These are phyloP conservation scores for Geotrichum europaeum DNA, from an alignment of 1,139 yeast species.

Conservation along the genomic window DNA sequence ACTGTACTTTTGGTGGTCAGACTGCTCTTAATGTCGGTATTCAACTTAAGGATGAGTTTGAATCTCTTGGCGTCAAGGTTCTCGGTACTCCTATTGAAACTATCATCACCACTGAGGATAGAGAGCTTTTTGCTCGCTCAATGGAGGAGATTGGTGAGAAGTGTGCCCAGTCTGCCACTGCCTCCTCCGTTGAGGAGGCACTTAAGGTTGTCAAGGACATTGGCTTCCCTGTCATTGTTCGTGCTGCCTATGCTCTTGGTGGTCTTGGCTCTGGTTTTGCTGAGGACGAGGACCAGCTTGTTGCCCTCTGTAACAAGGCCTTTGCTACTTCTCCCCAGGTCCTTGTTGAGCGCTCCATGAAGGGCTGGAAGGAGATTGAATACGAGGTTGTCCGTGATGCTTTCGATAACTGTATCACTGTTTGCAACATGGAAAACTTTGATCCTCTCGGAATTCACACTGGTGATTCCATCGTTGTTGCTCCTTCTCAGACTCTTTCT, in stretches of 20 bases:
- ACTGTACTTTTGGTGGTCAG: slow-evolving; percentile 97
- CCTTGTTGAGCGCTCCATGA: slow-evolving; percentile 89
- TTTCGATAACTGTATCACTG: slow-evolving; percentile 95
- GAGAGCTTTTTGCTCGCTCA: slow-evolving; percentile 90
- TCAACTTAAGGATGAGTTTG: slow-evolving; percentile 91
- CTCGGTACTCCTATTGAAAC: slow-evolving; percentile 96
- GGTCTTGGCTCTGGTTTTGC: slow-evolving; percentile 99
- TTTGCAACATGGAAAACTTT: slow-evolving; percentile 98
- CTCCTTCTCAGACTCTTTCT: slow-evolving; percentile 94
- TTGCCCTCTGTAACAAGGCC: slow-evolving; percentile 81
- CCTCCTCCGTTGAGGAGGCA: slow-evolving; percentile 73
- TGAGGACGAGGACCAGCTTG: slow-evolving; percentile 76
- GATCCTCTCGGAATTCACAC: slow-evolving; percentile 98
- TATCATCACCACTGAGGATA: slow-evolving; percentile 92
- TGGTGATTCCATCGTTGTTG: slow-evolving; percentile 98
- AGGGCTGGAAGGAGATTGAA: slow-evolving; percentile 99
- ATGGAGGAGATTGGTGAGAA: slow-evolving; percentile 93
- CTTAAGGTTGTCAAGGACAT: slow-evolving; percentile 75
- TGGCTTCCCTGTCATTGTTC: slow-evolving; percentile 92
- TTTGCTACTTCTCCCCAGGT: slow-evolving; percentile 96
- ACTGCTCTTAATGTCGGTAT: slow-evolving; percentile 96
- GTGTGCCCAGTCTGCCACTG: slow-evolving; percentile 90
- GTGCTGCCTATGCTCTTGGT: slow-evolving; percentile 97
- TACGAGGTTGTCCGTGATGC: slow-evolving; percentile 98
- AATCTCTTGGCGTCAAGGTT: slow-evolving; percentile 83